phyloP scores from a whole-genome alignment of 2,329 filamentous ascomycete species.

The Colletotrichum chlorophyti region DNA sequence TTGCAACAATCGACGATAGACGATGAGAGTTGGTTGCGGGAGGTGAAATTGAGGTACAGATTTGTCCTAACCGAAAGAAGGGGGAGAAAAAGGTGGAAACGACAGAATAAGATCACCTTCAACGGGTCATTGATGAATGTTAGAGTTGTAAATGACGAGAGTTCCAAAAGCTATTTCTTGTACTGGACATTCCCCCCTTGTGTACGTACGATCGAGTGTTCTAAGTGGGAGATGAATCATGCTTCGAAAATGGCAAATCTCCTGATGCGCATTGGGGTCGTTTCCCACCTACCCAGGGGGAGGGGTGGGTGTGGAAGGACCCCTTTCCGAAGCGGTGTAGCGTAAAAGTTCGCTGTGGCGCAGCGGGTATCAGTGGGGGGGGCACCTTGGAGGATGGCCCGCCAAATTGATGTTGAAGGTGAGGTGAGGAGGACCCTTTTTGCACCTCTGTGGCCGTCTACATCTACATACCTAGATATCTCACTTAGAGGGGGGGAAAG shows the following conservation, averaged over 20 bases:
- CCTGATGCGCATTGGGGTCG: conserved; percentile 14
- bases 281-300: background rate
- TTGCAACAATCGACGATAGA: background rate
- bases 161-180: background rate
- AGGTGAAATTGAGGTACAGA: background rate
- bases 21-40: background rate
- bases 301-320: no score
- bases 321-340: conserved; percentile 17
- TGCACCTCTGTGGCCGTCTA: conserved; percentile 27
- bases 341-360: conserved; percentile 20
- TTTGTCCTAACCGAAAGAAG: conserved; percentile 17
- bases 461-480: no score
- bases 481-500: no score
- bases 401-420: no score
- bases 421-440: background rate
- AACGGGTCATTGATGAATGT: conserved; percentile 12
- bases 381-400: no score
- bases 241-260: conserved; percentile 28
- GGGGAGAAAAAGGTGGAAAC: background rate
- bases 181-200: conserved; percentile 7
- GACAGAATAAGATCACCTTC: conserved; percentile 18
- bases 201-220: conserved; percentile 16
- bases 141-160: background rate
- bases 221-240: conserved; percentile 24
- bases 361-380: conserved; percentile 27